Conservation (phyloP, 495 filamentous ascomycete species). For the Letharia columbiana region DNA sequence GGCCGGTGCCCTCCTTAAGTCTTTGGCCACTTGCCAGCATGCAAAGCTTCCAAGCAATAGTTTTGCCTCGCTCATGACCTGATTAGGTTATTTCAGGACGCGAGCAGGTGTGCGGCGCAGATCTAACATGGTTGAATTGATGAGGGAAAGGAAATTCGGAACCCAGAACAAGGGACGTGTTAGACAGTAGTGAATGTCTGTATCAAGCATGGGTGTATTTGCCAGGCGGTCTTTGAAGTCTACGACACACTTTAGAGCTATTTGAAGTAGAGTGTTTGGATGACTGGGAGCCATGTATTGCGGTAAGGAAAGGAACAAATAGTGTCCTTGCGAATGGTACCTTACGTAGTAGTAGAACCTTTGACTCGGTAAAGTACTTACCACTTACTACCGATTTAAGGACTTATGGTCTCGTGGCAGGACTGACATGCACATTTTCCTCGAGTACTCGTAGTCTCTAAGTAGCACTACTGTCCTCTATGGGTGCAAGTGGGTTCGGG, state of each 20-base stretch:
- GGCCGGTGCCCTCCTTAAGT: not conserved
- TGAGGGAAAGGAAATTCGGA: not conserved
- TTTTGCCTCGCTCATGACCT: not conserved
- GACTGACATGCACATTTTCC: no score
- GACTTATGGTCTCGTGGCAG: no score
- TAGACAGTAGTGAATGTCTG: not conserved
- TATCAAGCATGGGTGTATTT: not conserved
- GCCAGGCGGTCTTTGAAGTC: no score
- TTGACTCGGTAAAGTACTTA: no score
- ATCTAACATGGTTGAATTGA: not conserved
- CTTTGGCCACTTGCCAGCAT: not conserved
- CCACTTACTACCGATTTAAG: no score
- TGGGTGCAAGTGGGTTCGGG: no score
- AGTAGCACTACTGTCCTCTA: no score
- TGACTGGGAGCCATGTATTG: not conserved
- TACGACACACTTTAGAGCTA: not conserved
- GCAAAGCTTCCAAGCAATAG: not conserved
- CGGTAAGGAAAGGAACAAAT: not conserved
- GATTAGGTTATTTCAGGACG: not conserved
- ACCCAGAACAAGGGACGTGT: not conserved
- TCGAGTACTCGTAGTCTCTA: no score
- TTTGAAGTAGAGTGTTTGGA: not conserved
- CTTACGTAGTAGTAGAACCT: no score
- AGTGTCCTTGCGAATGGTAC: not conserved
- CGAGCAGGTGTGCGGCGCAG: not conserved